Evolutionary conservation across 495 filamentous ascomycete species (phyloP), one percentile per base, ranked within the genome.

Genomic region (Penicillium dipodomyicola): DNA sequence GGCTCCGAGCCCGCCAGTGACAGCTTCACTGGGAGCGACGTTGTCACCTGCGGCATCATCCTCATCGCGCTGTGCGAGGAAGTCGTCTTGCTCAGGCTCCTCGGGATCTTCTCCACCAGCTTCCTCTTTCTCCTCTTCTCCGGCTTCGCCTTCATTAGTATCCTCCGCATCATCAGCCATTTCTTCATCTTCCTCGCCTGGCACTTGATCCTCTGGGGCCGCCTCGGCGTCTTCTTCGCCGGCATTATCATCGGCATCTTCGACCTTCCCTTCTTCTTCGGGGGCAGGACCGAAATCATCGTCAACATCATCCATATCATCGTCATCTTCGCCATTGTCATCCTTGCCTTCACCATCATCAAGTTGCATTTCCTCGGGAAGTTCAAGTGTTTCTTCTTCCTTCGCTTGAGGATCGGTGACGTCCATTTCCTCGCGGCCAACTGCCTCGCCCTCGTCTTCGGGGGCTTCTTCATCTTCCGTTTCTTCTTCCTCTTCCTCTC

Each of bases 351-450:
- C 82, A 51, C 85, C 76, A 25, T 79, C 82, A 65, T 88, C 87
- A 32, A 90, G 74, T 40, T 87, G 76, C 75, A 90, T 83, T 59
- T 89, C 85, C 22, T 91, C 85, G 5, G 84, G 85, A 33, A 87
- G 73, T 27, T 88, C 85, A 14, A 88, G 73, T 0, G 77, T 77
- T 32, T 86, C 76, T 48, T 87, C 81, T 59, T 96, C 89, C 57
- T 92, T 85, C 3, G 86, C 79, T 68, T 93, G 85, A 22, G 82
- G 78, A 65, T 91, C 88, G 22, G 83, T 80, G 40, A 82, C 80
- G 65, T 87, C 84, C 54, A 80, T 80, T 22, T 84, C 78, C 42
- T 86, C 81, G 30, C 81, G 76, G 15, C 79, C 80, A 43, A 84
- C 75, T 32, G 80, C 78, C 55, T 87, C 87, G 7, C 78, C 78